Evolutionary conservation across 805 yeast genomes (phyloP).

Genomic region (Vanderwaltozyma tropicalis): DNA sequence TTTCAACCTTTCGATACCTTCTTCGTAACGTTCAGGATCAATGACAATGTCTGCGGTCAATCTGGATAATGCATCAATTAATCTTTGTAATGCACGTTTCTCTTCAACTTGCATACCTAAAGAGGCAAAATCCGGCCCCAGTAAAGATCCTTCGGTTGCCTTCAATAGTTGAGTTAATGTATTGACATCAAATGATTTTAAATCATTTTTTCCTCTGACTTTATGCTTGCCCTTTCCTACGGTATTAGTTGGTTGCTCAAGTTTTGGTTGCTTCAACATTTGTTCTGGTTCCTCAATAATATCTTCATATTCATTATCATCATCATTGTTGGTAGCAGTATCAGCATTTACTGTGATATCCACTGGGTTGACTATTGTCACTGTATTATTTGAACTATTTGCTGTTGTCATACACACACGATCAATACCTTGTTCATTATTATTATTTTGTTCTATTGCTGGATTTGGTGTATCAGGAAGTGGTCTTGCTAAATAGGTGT

Average conservation of each 20-base stretch:
- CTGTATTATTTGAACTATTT: not conserved
- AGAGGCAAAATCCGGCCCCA: slow-evolving; percentile 54
- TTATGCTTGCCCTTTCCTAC: not conserved
- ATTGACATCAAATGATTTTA: slow-evolving; percentile 20
- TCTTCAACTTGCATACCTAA: slow-evolving; percentile 68
- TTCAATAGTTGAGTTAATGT: slow-evolving; percentile 30
- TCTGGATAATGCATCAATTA: slow-evolving; percentile 75
- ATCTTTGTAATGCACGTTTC: slow-evolving; percentile 68
- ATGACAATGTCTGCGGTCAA: slow-evolving; percentile 85
- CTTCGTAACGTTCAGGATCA: slow-evolving; percentile 73
- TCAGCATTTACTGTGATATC: not conserved
- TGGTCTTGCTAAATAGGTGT: slow-evolving; percentile 15
- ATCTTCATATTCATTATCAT: slow-evolving; percentile 2
- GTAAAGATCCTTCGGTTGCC: slow-evolving; percentile 31
- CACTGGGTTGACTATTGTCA: not conserved
- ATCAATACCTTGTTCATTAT: not conserved
- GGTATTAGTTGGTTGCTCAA: not conserved
- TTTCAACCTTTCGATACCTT: slow-evolving; percentile 69
- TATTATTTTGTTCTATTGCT: no score
- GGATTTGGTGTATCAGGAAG: slow-evolving; percentile 14
- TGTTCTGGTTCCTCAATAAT: not conserved
- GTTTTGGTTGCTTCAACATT: not conserved
- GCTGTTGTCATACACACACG: not conserved
- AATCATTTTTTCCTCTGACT: not conserved
- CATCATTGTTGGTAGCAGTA: no score